Evolutionary conservation across 2,329 filamentous ascomycete genomes (phyloP), one percentile per base, ranked within the genome.

Genomic region (Pochonia chlamydosporia): DNA sequence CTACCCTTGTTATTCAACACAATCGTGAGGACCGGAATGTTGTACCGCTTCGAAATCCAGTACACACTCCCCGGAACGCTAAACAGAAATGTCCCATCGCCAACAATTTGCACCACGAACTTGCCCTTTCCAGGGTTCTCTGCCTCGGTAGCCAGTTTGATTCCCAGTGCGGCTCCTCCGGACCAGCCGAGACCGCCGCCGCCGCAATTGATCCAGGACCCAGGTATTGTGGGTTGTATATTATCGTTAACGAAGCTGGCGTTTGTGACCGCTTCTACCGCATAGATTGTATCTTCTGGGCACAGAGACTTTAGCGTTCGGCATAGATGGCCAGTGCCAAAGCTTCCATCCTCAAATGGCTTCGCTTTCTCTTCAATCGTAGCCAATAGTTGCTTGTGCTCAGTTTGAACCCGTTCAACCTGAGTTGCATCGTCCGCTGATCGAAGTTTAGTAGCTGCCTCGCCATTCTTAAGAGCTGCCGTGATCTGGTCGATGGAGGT

Each of bases 141-240:
- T 4, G 54, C 56, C 24, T 68, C 65, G 1, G 62, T 79, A 0
- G 85, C 88, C 7, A 92, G 75, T 61, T 91, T 90, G 59, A 91
- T 83, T 2, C 87, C 88, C 3, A 92, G 64, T 0, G 85, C 84
- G 44, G 72, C 87, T 13, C 88, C 87, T 13, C 87, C 87, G 10
- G 82, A 87, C 87, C 87, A 92, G 2, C 87, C 87, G 0, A 92
- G 79, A 2, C 88, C 88, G 13, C 86, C 87, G 1, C 85, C 87
- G 1, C 87, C 87, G 60, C 87, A 91, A 62, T 90, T 91, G 58
- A 92, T 81, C 84, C 84, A 90, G 0, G 80, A 82, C 0, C 86
- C 85, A 0, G 87, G 87, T 0, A 81, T 59, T 0, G 75, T 82
- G 3, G 81, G 76, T 56, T 82, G 81, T 7, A 93, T 68, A 53